Evolutionary conservation across 2,329 filamentous ascomycete species (phyloP).

Genomic region (Aureobasidium namibiae): DNA sequence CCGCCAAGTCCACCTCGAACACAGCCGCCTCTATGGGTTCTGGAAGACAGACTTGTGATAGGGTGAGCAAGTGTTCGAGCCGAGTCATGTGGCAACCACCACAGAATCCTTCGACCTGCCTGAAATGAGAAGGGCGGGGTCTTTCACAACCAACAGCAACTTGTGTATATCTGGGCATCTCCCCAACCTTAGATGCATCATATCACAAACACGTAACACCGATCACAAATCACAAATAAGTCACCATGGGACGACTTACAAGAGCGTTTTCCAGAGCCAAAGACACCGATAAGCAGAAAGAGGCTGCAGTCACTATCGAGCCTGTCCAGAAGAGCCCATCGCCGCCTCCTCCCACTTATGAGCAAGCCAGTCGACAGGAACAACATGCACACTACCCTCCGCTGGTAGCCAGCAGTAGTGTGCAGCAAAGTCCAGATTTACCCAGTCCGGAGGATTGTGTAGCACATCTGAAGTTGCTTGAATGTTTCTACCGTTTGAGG

Average conservation of each 20-base stretch:
- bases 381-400: slow-evolving; percentile 20
- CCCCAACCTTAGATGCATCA: not conserved
- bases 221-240: not conserved
- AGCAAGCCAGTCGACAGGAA: slow-evolving; percentile 12
- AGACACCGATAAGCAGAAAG: slow-evolving; percentile 20
- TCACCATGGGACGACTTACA: slow-evolving; percentile 19
- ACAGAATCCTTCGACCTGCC: not conserved
- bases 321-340: slow-evolving; percentile 13
- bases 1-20: not conserved
- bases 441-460: slow-evolving; percentile 48
- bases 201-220: not conserved
- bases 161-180: not conserved
- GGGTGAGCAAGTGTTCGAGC: not conserved
- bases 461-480: slow-evolving; percentile 65
- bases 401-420: slow-evolving; percentile 22
- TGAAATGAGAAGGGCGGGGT: not conserved
- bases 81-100: not conserved
- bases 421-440: not conserved
- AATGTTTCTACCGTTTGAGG: slow-evolving; percentile 58
- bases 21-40: not conserved
- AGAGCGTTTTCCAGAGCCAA: slow-evolving; percentile 20
- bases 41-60: not conserved
- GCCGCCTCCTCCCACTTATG: slow-evolving; percentile 18
- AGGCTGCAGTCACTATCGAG: slow-evolving; percentile 19
- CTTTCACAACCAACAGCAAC: not conserved